These are phyloP conservation scores for Fusarium drepaniforme DNA, from an alignment of 2,329 filamentous ascomycete species.

Conservation along the genomic window DNA sequence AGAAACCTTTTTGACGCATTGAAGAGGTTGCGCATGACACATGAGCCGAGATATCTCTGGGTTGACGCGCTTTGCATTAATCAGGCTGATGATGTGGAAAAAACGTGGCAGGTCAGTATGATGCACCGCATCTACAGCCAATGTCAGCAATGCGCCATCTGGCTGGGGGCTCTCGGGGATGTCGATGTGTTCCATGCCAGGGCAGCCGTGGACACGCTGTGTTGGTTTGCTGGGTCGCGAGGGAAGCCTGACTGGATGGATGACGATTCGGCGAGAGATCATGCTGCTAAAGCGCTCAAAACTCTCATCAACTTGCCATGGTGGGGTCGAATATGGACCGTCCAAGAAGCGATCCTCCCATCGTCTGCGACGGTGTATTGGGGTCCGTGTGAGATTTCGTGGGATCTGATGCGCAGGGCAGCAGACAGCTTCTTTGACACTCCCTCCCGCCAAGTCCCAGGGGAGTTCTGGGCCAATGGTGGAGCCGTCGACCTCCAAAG, in stretches of 20 bases:
- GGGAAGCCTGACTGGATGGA: background rate
- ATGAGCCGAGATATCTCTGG: background rate
- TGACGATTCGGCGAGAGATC: background rate
- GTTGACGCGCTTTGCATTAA: slow-evolving; percentile 1
- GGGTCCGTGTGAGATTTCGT: background rate
- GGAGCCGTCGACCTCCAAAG: background rate
- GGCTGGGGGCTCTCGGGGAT: background rate
- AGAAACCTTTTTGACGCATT: background rate
- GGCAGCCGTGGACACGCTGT: background rate
- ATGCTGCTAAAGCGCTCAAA: background rate
- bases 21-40: background rate
- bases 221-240: background rate
- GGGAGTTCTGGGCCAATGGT: background rate
- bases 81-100: background rate
- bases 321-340: slow-evolving; percentile 4
- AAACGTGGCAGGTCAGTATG: slow-evolving; percentile 1
- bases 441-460: background rate
- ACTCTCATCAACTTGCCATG: background rate
- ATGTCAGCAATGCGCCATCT: background rate
- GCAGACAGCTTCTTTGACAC: background rate
- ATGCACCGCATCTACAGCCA: slow-evolving; percentile 6
- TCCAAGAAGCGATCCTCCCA: slow-evolving; percentile 1
- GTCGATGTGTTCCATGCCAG: background rate
- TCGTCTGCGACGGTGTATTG: background rate
- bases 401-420: background rate